A percentile compares a stretch with the other conserved stretches of the same genome.
Conservation (phyloP, 1,284 basidiomycete genomes). For the Tilletia caries region DNA sequence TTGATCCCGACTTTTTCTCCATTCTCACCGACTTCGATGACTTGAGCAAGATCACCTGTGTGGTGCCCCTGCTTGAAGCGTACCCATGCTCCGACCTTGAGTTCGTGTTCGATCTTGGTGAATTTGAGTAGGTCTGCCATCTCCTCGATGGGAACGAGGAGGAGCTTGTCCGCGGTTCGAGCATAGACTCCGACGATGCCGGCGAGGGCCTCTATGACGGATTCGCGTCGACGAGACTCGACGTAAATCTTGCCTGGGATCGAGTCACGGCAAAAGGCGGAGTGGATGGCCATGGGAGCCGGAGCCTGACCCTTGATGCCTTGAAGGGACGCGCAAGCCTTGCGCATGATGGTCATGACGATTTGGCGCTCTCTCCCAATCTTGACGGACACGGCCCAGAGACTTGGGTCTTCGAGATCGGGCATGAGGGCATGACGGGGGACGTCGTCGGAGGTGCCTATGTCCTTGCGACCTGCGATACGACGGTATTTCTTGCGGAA, state of each 20-base stretch:
- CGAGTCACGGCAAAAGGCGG: constrained; percentile 92
- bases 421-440: constrained; percentile 96
- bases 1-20: constrained; percentile 92
- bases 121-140: constrained; percentile 95
- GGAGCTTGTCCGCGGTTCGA: constrained; percentile 63
- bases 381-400: constrained; percentile 96
- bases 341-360: constrained; percentile 89
- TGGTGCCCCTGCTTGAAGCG: constrained; percentile 91
- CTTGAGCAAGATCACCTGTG: constrained; percentile 88
- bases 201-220: constrained; percentile 78
- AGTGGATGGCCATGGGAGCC: constrained; percentile 74
- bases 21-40: constrained; percentile 87
- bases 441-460: constrained; percentile 60
- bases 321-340: constrained; percentile 63
- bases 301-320: too few species aligned
- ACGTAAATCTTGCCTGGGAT: constrained; percentile 93
- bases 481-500: constrained; percentile 74
- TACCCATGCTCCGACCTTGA: constrained; percentile 87
- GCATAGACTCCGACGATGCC: constrained; percentile 87
- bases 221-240: constrained; percentile 81
- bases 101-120: constrained; percentile 84
- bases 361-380: constrained; percentile 87
- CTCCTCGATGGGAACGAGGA: constrained; percentile 91
- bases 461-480: constrained; percentile 54
- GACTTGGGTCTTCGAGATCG: constrained; percentile 81